Evolutionary conservation across 2,329 filamentous ascomycete species (phyloP).

Genomic region (Trichoderma koningiopsis): DNA sequence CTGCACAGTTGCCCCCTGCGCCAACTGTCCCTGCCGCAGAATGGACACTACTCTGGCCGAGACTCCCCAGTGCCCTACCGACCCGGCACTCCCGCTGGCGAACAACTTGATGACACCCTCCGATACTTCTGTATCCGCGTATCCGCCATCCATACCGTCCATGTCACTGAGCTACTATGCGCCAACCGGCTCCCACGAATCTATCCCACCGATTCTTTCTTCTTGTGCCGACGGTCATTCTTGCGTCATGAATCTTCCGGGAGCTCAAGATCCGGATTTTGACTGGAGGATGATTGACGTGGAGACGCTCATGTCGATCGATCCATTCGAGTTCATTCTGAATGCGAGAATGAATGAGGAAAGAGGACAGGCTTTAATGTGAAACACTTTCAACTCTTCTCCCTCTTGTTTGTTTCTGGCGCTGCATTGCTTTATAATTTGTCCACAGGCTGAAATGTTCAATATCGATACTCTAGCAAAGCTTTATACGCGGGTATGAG

Average conservation of each 20-base stretch:
- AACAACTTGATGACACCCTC: constrained; percentile 11
- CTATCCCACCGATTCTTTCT: not conserved
- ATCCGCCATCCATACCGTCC: constrained; percentile 6
- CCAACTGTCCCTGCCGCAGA: not conserved
- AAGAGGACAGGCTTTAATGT: not conserved
- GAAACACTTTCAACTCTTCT: not conserved
- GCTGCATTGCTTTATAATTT: not conserved
- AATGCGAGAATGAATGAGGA: constrained; percentile 18
- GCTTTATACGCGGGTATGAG: not conserved
- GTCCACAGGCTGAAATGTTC: not conserved
- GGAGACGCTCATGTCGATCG: constrained; percentile 22
- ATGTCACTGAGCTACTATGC: constrained; percentile 17
- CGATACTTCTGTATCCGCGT: not conserved
- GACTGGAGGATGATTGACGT: constrained; percentile 23
- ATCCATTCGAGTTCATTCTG: constrained; percentile 16
- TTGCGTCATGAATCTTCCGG: constrained; percentile 6
- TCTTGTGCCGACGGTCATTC: not conserved
- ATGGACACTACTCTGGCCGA: not conserved
- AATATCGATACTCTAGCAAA: not conserved
- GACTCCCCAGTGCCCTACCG: not conserved
- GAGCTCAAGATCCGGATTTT: constrained; percentile 9
- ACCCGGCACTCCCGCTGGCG: not conserved
- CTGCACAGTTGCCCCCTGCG: constrained; percentile 7
- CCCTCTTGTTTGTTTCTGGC: not conserved
- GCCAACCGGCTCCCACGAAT: not conserved